phyloP scores from a whole-genome alignment of 1,139 yeast genomes.

The Debaryomycetaceae sp. region DNA sequence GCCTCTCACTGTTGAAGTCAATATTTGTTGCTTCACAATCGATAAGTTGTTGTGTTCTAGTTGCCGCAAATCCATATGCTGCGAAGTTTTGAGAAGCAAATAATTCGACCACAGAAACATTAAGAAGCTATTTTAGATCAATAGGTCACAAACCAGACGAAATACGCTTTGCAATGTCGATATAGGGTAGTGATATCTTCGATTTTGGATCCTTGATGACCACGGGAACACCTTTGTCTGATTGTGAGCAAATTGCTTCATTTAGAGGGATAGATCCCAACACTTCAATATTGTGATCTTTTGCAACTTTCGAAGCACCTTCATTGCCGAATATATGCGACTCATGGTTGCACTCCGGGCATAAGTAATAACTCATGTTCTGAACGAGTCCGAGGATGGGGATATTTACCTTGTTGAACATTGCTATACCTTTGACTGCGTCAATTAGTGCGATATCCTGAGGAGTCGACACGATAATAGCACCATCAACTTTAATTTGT shows the following conservation, averaged over 20 bases:
- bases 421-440: constrained; percentile 75
- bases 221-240: constrained; percentile 67
- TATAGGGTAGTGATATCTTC: constrained; percentile 33
- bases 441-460: constrained; percentile 83
- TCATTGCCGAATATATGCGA: constrained; percentile 72
- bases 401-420: constrained; percentile 72
- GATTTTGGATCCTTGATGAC: constrained; percentile 46
- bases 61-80: not conserved
- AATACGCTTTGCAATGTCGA: constrained; percentile 39
- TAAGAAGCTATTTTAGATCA: no score
- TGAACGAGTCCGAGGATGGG: constrained; percentile 78
- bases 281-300: constrained; percentile 44
- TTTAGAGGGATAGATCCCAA: constrained; percentile 69
- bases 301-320: constrained; percentile 61
- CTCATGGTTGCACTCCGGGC: constrained; percentile 74
- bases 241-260: constrained; percentile 55
- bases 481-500: constrained; percentile 72
- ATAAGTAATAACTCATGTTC: constrained; percentile 74
- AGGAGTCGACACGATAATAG: constrained; percentile 80
- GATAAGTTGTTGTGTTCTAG: not conserved
- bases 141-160: not conserved
- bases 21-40: not conserved
- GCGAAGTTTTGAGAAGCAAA: not conserved
- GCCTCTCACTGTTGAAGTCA: not conserved
- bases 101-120: not conserved